Conservation (phyloP, 176 grass and related monocot species). For the Raddia distichophylla region DNA sequence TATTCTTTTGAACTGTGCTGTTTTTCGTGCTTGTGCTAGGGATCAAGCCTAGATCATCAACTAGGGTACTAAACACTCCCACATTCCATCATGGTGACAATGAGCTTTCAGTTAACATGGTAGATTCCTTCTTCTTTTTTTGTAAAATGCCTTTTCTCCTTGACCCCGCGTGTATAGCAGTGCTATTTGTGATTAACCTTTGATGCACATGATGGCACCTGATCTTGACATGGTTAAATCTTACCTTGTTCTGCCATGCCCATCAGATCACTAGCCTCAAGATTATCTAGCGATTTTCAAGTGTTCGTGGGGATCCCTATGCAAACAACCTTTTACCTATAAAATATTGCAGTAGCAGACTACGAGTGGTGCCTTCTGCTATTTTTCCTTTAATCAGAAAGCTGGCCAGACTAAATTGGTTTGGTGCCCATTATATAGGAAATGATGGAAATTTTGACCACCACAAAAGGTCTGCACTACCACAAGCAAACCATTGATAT, state of each 20-base stretch:
- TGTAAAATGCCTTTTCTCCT: not conserved
- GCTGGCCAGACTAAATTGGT: too few species aligned
- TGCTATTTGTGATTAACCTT: not conserved
- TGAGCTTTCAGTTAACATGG: not conserved
- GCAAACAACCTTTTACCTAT: slow-evolving; percentile 22
- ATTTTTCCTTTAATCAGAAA: slow-evolving; percentile 15
- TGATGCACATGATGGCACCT: not conserved
- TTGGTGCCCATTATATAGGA: too few species aligned
- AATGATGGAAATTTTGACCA: too few species aligned
- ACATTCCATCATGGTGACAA: not conserved
- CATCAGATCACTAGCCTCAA: not conserved
- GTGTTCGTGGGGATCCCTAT: not conserved
- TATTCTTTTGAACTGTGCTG: not conserved
- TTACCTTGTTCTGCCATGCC: not conserved
- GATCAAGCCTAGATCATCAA: not conserved
- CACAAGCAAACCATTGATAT: too few species aligned
- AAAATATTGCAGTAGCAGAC: slow-evolving; percentile 1
- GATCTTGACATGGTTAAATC: slow-evolving; percentile 19
- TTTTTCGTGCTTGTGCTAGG: not conserved
- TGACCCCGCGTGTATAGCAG: not conserved
- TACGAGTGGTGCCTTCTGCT: not conserved
- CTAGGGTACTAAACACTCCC: not conserved
- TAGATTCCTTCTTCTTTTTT: not conserved
- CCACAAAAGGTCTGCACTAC: too few species aligned
- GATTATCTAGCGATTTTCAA: slow-evolving; percentile 1